These are phyloP conservation scores for Pholiota conissans DNA, from an alignment of 768 basidiomycete genomes.

Conservation along the genomic window DNA sequence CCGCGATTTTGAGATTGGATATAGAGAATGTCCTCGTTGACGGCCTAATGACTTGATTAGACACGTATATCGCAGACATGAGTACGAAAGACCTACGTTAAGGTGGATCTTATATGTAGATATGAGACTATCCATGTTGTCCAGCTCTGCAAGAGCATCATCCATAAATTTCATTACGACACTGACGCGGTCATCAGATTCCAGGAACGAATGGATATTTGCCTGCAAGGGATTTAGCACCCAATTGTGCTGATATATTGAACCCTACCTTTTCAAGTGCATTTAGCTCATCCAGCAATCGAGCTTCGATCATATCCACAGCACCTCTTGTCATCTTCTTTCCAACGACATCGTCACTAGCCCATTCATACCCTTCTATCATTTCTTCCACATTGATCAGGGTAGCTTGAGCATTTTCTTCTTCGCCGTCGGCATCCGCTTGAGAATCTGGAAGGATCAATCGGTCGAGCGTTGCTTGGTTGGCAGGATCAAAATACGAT, in stretches of 20 bases:
- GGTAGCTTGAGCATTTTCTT: constrained; percentile 77
- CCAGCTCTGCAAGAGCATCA: constrained; percentile 84
- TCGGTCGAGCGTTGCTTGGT: constrained; percentile 73
- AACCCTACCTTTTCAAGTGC: constrained; percentile 84
- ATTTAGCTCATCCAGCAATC: constrained; percentile 85
- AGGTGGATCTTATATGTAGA: constrained; percentile 96
- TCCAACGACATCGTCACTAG: constrained; percentile 73
- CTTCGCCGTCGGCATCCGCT: constrained; percentile 58
- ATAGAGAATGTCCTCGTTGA: constrained; percentile 90
- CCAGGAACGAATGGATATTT: constrained; percentile 95
- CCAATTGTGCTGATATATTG: constrained; percentile 3
- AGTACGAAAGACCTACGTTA: constrained; percentile 65
- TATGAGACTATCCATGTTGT: constrained; percentile 85
- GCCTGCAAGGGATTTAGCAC: constrained; percentile 52
- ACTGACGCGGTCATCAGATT: constrained; percentile 89
- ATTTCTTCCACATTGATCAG: constrained; percentile 96
- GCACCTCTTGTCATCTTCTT: constrained; percentile 67
- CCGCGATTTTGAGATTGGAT: constrained; percentile 98
- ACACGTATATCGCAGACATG: not conserved
- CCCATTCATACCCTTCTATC: constrained; percentile 99
- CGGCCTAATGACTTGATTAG: constrained; percentile 57
- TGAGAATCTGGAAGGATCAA: constrained; percentile 50
- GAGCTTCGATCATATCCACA: constrained; percentile 89
- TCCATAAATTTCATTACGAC: constrained; percentile 88
- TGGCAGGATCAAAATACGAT: constrained; percentile 80